Evolutionary conservation across 2,329 filamentous ascomycete genomes (phyloP).

Genomic region (Dothistroma pini): DNA sequence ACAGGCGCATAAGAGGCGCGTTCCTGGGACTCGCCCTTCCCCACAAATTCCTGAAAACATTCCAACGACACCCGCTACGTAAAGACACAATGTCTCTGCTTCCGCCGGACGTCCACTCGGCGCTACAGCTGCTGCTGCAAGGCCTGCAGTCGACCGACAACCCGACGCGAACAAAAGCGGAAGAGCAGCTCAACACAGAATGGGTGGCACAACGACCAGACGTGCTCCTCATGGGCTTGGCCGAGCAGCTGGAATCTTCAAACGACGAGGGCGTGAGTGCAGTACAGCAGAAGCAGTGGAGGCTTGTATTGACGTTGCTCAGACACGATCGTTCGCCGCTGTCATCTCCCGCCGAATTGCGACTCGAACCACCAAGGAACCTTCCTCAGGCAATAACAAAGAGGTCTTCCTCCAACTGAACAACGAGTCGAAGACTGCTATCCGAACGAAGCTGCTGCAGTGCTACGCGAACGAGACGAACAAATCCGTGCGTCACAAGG

Average conservation of each 20-base stretch:
- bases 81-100: slow-evolving; percentile 61
- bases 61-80: neutral
- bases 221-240: slow-evolving; percentile 86
- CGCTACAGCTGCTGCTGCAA: slow-evolving; percentile 80
- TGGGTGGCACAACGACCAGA: slow-evolving; percentile 83
- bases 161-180: slow-evolving; percentile 74
- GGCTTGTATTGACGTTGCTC: slow-evolving; percentile 14
- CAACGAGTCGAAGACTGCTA: slow-evolving; percentile 68
- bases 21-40: slow-evolving; percentile 7
- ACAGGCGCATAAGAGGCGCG: neutral
- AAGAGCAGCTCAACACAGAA: slow-evolving; percentile 85
- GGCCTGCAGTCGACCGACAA: slow-evolving; percentile 91
- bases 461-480: slow-evolving; percentile 69
- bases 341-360: slow-evolving; percentile 94
- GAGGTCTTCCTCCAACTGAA: slow-evolving; percentile 83
- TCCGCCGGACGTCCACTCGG: slow-evolving; percentile 75
- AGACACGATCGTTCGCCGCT: slow-evolving; percentile 88
- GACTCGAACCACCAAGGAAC: slow-evolving; percentile 77
- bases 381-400: slow-evolving; percentile 62
- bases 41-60: slow-evolving; percentile 10
- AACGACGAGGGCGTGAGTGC: slow-evolving; percentile 65
- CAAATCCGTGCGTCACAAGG: slow-evolving; percentile 80
- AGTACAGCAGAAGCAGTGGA: neutral
- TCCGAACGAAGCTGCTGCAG: slow-evolving; percentile 79
- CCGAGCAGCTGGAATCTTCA: slow-evolving; percentile 82